Base-by-base conservation (phyloP, 2,329 filamentous ascomycete species). In the Blumeriella jaapii region DNA sequence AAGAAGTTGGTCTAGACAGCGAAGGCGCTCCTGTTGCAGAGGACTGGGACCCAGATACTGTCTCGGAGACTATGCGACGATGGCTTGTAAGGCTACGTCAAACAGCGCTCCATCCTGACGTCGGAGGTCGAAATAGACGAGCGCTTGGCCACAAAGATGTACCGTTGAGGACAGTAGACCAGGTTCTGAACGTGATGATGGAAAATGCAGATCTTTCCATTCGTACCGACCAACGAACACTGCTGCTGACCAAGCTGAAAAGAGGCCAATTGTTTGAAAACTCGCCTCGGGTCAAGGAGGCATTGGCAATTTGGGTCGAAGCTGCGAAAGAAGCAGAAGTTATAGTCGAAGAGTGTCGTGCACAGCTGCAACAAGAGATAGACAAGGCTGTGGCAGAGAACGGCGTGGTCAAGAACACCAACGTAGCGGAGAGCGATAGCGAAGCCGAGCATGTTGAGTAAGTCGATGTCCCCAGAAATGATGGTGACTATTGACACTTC, bases 101-200 rank as follows among this genome's bases (percentile, higher is more conserved):
- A 53, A 84, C 78, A 1, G 86, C 84, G 38, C 65, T 96, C 11
- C 86, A 95, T 57, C 85, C 89, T 0, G 80, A 93, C 53, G 72
- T 93, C 26, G 81, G 81, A 12, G 68, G 68, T 7, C 71, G 70
- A 19, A 81, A 79, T 46, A 67, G 78, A 10, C 71, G 69, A 42
- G 69, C 71, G 0, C 59, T 83, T 5, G 78, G 78, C 1, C 67
- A 70, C 28, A 73, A 67, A 31, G 67, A 66, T 34, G 76, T 72
- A 0, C 78, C 83, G 0, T 65, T 95, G 45, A 71, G 82, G 9
- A 93, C 87, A 0, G 79, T 94, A 2, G 72, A 78, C 12, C 83
- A 96, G 56, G 89, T 96, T 1, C 64, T 98, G 8, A 78, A 85
- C 45, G 76, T 79, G 4, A 95, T 98, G 89, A 79, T 95, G 39